Evolutionary conservation across 768 basidiomycete genomes (phyloP), one percentile per base, ranked within the genome.

Genomic region (Boletus bicolor): DNA sequence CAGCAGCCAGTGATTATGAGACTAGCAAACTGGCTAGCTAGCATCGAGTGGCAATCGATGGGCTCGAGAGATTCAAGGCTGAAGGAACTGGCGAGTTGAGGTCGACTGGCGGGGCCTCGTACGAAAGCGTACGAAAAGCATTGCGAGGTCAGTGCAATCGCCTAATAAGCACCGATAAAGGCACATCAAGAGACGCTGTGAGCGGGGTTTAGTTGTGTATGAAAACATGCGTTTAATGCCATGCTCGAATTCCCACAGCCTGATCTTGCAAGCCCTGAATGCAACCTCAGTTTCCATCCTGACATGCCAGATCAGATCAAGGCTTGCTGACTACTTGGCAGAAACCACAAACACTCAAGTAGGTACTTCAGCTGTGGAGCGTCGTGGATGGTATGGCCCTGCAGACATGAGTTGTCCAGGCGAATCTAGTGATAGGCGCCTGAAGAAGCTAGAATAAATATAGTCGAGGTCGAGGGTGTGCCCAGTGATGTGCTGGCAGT

Each of bases 181-280:
- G 36, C 49, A 44, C 21, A 44, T 21, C 44, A 19, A 19, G 19
- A 28, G 38, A 53, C 19, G 47, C 53, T 17, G 44, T 7, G 44
- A 21, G 44, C 49, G 49, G 52, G 57, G 43, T 46, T 52, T 30
- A 24, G 30, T 58, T 9, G 34, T 12, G 17, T 37, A 50, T 42
- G 47, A 43, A 53, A 53, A 61, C 62, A 55, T 21, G 63, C 47
- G 59, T 41, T 57, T 4, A 19, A 30, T 59, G 47, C 17, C 41
- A 49, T 47, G 48, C 38, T 42, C n/a, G 34, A 42, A 30, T 44
- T 37, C 26, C 37, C 51, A 55, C 43, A 37, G 21, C 41, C 28
- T 35, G 11, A 41, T 14, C 35, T 24, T 19, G 21, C 21, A 24
- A 24, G 2, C 6, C 21, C 2, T 47, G 24, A 43, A 24, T n/a